These are phyloP conservation scores for Eutrema salsugineum DNA, from an alignment of 441 rosid species.

Conservation along the genomic window DNA sequence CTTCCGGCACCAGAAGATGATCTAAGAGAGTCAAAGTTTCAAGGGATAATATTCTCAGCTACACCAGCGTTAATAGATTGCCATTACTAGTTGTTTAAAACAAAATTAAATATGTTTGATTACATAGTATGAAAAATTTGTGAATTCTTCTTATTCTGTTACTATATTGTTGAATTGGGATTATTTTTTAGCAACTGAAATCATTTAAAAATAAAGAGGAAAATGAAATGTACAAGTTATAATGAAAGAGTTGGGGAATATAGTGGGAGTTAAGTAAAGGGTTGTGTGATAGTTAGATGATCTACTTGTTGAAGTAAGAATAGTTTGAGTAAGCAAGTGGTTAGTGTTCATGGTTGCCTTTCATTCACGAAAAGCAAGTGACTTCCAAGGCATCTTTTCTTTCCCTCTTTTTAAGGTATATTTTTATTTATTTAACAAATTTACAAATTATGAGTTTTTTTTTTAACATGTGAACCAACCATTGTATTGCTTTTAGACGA, in stretches of 20 bases:
- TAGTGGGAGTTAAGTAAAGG: conserved; percentile 36
- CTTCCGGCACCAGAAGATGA: conserved; percentile 94
- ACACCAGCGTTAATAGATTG: conserved; percentile 84
- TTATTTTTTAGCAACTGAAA: conserved; percentile 20
- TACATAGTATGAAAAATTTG: conserved; percentile 30
- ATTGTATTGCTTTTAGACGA: conserved; percentile 18
- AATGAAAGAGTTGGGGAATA: conserved; percentile 14
- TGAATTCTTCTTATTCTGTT: conserved; percentile 36
- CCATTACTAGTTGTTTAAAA: conserved; percentile 46
- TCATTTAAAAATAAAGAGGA: background rate
- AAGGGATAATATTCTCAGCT: conserved; percentile 38
- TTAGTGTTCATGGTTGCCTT: conserved; percentile 76
- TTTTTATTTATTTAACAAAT: background rate
- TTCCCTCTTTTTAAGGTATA: conserved; percentile 22
- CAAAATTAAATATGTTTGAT: background rate
- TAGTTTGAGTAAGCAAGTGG: conserved; percentile 79
- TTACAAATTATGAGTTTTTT: background rate
- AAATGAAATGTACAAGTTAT: conserved; percentile 28
- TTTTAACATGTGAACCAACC: conserved; percentile 25
- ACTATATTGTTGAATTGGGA: conserved; percentile 22
- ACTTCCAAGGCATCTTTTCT: conserved; percentile 42
- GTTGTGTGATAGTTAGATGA: conserved; percentile 40
- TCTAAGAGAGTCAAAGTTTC: conserved; percentile 51
- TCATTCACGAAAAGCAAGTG: conserved; percentile 85
- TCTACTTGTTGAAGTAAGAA: conserved; percentile 56